Base-by-base conservation (phyloP, 1,139 yeast genomes). In the Geotrichum bryndzae region DNA sequence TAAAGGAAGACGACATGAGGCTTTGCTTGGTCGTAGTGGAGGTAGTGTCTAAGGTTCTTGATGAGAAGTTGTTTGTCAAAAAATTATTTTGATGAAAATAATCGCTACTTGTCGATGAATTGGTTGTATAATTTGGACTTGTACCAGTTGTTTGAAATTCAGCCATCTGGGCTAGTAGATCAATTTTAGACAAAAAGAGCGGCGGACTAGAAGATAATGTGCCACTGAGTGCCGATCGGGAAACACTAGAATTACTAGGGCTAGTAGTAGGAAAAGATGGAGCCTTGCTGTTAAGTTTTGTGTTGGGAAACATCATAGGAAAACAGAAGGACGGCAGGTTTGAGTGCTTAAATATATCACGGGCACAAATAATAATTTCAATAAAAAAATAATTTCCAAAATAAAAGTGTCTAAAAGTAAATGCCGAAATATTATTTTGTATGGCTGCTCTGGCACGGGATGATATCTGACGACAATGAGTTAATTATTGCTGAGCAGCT, bases 121-220 rank as follows among this genome's bases (percentile, higher is more conserved):
- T 41, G 48, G 22, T 41, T n/a, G 48, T n/a, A 41, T 13, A 41
- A 8, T 8, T 15, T 41, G 48, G 18, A 1, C 22, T 41, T 1
- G 7, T n/a, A 18, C 48, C 48, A 41, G 48, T 2, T 8, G 48
- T 41, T 41, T 41, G 48, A 41, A 41, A 41, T 18, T 41, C 52
- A 31, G 61, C 58, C 57, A 56, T 56, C 25, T 53, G 52, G 11
- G 54, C 59, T 3, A 60, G 50, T 2, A 29, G 57, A 31, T 60
- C 59, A 23, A 52, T 35, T 45, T 53, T 52, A 5, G 61, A 51
- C 22, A 56, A 38, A 52, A 59, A 52, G 8, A 55, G 38, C 45
- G 48, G 48, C 22, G 48, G 48, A 15, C 22, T n/a, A 15, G 18
- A 41, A 15, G 18, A 41, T 15, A 15, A 41, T 8, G 48, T 4